phyloP scores from a whole-genome alignment of 163 green algal genomes.

The Chloroidium sp. region DNA sequence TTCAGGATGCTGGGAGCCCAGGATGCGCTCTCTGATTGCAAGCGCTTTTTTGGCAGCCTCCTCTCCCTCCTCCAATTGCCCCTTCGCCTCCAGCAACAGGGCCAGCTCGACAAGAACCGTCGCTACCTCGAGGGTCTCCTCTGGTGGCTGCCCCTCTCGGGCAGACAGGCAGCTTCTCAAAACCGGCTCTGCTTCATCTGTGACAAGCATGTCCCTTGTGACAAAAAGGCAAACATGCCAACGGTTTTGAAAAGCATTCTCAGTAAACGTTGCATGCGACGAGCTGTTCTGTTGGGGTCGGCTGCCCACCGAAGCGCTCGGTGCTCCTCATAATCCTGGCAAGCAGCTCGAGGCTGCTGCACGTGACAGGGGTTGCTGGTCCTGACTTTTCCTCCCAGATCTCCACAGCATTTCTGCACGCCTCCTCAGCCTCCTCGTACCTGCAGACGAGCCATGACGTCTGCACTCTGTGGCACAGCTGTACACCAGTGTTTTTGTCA shows the following conservation, averaged over 20 bases:
- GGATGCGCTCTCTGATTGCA: slow-evolving; percentile 16
- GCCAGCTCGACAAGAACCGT: slow-evolving; percentile 25
- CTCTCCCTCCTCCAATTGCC: slow-evolving; percentile 19
- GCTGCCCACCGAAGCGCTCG: too few species aligned
- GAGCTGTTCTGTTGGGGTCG: not conserved
- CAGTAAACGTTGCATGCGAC: not conserved
- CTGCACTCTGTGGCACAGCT: not conserved
- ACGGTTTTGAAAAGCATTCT: not conserved
- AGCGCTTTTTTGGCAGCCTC: slow-evolving; percentile 19
- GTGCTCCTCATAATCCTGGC: not conserved
- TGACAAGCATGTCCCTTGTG: not conserved
- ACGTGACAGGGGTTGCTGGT: slow-evolving; percentile 6
- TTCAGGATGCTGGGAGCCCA: slow-evolving; percentile 24
- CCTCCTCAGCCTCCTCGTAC: slow-evolving; percentile 8
- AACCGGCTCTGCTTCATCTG: not conserved
- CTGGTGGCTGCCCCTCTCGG: not conserved
- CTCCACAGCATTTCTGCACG: slow-evolving; percentile 10
- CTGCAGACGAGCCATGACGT: not conserved
- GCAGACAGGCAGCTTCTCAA: not conserved
- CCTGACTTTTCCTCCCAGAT: slow-evolving; percentile 14
- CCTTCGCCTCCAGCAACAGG: slow-evolving; percentile 18
- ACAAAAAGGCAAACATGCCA: not conserved
- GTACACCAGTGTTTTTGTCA: not conserved
- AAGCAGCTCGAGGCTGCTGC: slow-evolving; percentile 5
- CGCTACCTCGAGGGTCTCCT: slow-evolving; percentile 10